phyloP scores from a whole-genome alignment of 2,329 filamentous ascomycete species.

The Shiraia bambusicola region DNA sequence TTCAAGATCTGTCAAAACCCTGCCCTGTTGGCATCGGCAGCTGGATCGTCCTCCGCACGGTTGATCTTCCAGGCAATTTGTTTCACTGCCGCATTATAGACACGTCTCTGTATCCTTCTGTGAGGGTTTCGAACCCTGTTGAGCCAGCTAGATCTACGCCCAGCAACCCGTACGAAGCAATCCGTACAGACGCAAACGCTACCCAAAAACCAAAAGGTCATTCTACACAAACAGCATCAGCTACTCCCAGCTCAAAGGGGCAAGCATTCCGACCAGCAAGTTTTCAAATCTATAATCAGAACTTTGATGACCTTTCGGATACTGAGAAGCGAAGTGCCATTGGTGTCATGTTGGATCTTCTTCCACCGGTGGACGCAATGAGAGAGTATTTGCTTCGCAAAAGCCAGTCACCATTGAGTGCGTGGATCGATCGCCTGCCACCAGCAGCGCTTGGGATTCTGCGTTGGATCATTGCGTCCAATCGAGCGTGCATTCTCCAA shows the following conservation, averaged over 20 bases:
- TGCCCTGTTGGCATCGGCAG: slow-evolving; percentile 50
- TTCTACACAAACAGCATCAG: background rate
- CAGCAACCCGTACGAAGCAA: background rate
- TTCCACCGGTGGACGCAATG: slow-evolving; percentile 65
- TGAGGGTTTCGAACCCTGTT: slow-evolving; percentile 38
- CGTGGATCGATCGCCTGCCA: slow-evolving; percentile 63
- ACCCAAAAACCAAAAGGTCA: background rate
- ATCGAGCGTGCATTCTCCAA: slow-evolving; percentile 81
- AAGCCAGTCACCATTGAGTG: slow-evolving; percentile 43
- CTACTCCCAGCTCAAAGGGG: background rate
- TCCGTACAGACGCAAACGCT: background rate
- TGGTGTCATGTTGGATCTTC: slow-evolving; percentile 56
- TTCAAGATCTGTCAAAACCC: slow-evolving; percentile 31
- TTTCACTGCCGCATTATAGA: slow-evolving; percentile 56
- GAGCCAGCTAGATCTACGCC: slow-evolving; percentile 5
- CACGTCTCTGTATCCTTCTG: slow-evolving; percentile 47
- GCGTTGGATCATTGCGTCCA: slow-evolving; percentile 87
- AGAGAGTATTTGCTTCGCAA: slow-evolving; percentile 49
- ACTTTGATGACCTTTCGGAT: slow-evolving; percentile 58
- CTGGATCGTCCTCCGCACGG: slow-evolving; percentile 52
- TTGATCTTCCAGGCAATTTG: slow-evolving; percentile 12
- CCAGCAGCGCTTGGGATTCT: slow-evolving; percentile 68
- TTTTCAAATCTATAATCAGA: slow-evolving; percentile 53
- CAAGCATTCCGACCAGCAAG: slow-evolving; percentile 35
- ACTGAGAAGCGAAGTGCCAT: slow-evolving; percentile 53